Base-by-base conservation (phyloP, 495 filamentous ascomycete species). In the Penicillium chermesinum region DNA sequence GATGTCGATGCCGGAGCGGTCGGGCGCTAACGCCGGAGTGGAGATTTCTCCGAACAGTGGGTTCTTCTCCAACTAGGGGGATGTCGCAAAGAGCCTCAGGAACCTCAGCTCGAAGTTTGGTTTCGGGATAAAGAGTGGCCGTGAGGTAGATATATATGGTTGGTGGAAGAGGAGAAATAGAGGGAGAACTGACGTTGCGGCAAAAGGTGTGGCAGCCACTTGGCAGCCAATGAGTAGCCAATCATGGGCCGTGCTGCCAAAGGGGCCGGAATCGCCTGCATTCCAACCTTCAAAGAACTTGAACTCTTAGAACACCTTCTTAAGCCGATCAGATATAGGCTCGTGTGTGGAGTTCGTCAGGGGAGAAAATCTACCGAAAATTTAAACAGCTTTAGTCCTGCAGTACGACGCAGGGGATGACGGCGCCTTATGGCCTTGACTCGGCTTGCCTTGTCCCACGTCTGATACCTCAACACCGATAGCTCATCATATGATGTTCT, bases 1-100 rank as follows among this genome's bases (percentile, higher is more conserved):
- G 52, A 62, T 61, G 58, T 61, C 50, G 58, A 41, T 44, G 43
- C 34, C 45, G 47, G 48, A 58, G 43, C 40, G 49, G 52, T 58
- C 45, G 52, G 52, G 40, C 49, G 49, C 56, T 59, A 58, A 52
- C 48, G 41, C 18, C 44, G 34, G 41, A 46, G 57, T 46, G 54
- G 51, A 27, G 58, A 55, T 56, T 32, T 42, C 41, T 51, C 44
- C 44, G 50, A 35, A 44, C 44, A 41, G 53, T 53, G 41, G 55
- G 42, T 58, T 52, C 41, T 15, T 16, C 17, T 38, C 25, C 25
- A 30, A 30, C 4, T 4, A 30, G 25, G 4, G 25, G 5, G 25
- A 30, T 30, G n/a, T 10, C 5, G 25, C 4, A 10, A 30, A 30
- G 25, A 4, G 25, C 4, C 10, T 10, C 25, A 30, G 10, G 5